Percentiles rank a stretch among this genome's conserved stretches.
Evolutionary conservation across 352 stramenopile genomes (phyloP).

Genomic region (Globisporangium paroecandrum): DNA sequence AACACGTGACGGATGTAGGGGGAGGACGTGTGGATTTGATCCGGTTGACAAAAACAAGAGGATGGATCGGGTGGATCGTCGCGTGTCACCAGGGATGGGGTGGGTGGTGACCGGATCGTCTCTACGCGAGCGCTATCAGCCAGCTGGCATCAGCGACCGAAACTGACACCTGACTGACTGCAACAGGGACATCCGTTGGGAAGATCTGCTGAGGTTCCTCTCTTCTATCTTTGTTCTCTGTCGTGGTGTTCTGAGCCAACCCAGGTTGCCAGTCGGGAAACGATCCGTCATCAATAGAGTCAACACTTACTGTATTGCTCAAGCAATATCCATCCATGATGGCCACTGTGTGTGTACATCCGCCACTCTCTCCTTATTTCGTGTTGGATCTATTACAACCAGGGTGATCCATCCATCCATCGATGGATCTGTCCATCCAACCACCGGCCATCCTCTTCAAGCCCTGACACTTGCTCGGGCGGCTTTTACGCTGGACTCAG

Average conservation of each 20-base stretch:
- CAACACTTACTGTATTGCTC: neutral
- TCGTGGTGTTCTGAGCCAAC: neutral
- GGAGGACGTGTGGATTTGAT: neutral
- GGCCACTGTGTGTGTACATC: neutral
- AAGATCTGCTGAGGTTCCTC: neutral
- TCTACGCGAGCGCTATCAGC: neutral
- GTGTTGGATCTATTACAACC: neutral
- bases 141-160: neutral
- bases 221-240: neutral
- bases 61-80: neutral
- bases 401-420: neutral
- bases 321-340: neutral
- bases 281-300: neutral
- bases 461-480: neutral
- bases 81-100: neutral
- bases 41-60: neutral
- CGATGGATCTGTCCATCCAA: neutral
- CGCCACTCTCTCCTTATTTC: neutral
- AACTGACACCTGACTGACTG: neutral
- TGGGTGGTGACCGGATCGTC: neutral
- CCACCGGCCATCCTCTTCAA: neutral
- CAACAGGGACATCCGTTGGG: too few relatives aligned
- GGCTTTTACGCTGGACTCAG: neutral
- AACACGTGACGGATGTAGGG: neutral
- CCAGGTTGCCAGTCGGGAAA: neutral